phyloP scores from a whole-genome alignment of 129 eudicot species.

The Artemisia tridentata region DNA sequence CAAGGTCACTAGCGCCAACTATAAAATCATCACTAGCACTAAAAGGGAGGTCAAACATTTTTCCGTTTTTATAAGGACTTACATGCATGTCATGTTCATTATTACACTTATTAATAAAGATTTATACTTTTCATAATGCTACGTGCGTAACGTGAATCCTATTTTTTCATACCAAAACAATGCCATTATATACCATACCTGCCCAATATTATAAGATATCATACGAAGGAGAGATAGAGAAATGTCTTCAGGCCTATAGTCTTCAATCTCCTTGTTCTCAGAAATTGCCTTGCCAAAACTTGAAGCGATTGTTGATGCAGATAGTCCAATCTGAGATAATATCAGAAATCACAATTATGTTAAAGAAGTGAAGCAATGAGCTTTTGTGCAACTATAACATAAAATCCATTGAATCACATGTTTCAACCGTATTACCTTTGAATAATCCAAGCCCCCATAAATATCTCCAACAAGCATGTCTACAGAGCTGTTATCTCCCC shows the following conservation, averaged over 20 bases:
- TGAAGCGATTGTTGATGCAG: slow-evolving; percentile 98
- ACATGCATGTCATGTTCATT: slow-evolving; percentile 2
- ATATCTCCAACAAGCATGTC: slow-evolving; percentile 99
- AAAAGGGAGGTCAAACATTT: too few species aligned
- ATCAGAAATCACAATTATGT: not conserved
- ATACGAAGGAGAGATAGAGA: slow-evolving; percentile 91
- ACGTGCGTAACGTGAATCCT: not conserved
- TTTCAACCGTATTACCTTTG: slow-evolving; percentile 51
- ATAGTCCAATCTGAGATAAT: slow-evolving; percentile 77
- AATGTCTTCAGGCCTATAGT: slow-evolving; percentile 97
- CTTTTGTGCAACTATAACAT: not conserved
- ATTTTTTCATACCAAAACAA: slow-evolving; percentile 14
- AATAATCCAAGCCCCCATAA: slow-evolving; percentile 96
- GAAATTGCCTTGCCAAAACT: slow-evolving; percentile 98
- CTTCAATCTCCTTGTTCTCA: slow-evolving; percentile 82
- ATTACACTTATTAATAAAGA: not conserved
- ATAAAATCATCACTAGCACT: too few species aligned
- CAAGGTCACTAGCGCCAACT: too few species aligned
- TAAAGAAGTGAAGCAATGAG: not conserved
- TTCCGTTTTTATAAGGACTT: not conserved
- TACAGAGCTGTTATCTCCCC: slow-evolving; percentile 85
- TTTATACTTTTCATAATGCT: not conserved
- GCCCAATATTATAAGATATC: slow-evolving; percentile 98
- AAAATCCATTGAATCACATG: slow-evolving; percentile 4
- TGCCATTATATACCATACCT: slow-evolving; percentile 45